These are phyloP conservation scores for Trypanosoma boissoni DNA, from an alignment of 208 protist genomes.

Conservation along the genomic window DNA sequence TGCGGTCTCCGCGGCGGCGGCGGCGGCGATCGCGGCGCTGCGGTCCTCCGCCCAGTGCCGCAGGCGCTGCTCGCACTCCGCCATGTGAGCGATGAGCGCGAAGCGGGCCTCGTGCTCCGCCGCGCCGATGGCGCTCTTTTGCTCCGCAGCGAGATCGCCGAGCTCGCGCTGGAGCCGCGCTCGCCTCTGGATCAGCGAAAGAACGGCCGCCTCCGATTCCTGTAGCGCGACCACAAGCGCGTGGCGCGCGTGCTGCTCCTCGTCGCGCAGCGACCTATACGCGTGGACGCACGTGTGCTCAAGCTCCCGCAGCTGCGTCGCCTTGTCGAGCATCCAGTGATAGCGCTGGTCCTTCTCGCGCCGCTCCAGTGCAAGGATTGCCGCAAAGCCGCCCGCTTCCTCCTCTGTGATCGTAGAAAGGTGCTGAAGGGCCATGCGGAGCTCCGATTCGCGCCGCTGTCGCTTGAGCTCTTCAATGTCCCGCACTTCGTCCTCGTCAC, in stretches of 20 bases:
- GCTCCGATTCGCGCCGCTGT: slow-evolving; percentile 7
- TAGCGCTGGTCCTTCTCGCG: slow-evolving; percentile 35
- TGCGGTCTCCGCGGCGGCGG: slow-evolving; percentile 20
- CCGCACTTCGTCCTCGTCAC: slow-evolving; percentile 12
- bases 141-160: slow-evolving; percentile 9
- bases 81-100: slow-evolving; percentile 39
- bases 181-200: slow-evolving; percentile 29
- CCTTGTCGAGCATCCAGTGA: slow-evolving; percentile 42
- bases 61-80: slow-evolving; percentile 40
- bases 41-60: slow-evolving; percentile 33
- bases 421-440: slow-evolving; percentile 29
- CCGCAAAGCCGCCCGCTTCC: slow-evolving; percentile 29
- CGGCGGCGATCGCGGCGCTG: slow-evolving; percentile 13
- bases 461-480: slow-evolving; percentile 18
- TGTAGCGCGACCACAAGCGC: slow-evolving; percentile 18
- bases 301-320: slow-evolving; percentile 6
- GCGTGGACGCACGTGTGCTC: slow-evolving; percentile 13
- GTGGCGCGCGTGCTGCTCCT: slow-evolving; percentile 36
- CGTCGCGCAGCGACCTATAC: slow-evolving; percentile 9
- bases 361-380: slow-evolving; percentile 29
- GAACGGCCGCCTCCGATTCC: slow-evolving; percentile 27
- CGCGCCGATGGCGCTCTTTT: slow-evolving; percentile 23
- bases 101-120: slow-evolving; percentile 53
- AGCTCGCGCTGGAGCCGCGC: slow-evolving; percentile 32
- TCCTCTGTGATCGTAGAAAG: slow-evolving; percentile 37